A percentile compares a stretch with the other conserved stretches of the same genome.
Evolutionary conservation across 1,284 basidiomycete genomes (phyloP).

Genomic region (Trametes pubescens): DNA sequence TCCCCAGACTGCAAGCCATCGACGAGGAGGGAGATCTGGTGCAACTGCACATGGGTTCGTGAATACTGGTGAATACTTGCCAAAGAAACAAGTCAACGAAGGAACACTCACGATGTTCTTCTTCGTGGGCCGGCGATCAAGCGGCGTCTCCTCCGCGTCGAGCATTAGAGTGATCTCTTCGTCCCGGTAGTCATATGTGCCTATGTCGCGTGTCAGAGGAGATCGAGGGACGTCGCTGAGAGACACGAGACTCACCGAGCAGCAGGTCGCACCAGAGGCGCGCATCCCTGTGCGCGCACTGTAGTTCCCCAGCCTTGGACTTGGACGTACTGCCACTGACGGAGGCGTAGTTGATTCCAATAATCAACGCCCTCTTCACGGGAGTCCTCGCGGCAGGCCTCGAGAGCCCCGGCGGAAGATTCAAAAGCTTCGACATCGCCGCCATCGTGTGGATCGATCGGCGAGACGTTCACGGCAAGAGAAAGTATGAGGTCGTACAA

Average conservation of each 20-base stretch:
- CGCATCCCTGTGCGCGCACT: slow-evolving; percentile 15
- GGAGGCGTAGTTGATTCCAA: slow-evolving; percentile 17
- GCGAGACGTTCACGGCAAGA: not conserved
- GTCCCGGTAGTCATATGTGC: slow-evolving; percentile 8
- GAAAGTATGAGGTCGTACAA: too few relatives aligned
- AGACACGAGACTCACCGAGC: slow-evolving; percentile 7
- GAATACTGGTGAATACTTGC: not conserved
- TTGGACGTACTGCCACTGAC: not conserved
- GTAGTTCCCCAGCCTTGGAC: not conserved
- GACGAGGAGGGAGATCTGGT: slow-evolving; percentile 44
- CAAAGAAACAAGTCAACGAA: not conserved
- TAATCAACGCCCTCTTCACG: slow-evolving; percentile 13
- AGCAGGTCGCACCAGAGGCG: slow-evolving; percentile 13
- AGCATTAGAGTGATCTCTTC: slow-evolving; percentile 24
- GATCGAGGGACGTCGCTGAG: too few relatives aligned
- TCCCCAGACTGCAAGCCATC: slow-evolving; percentile 43
- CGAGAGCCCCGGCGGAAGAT: not conserved
- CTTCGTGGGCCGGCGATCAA: slow-evolving; percentile 5
- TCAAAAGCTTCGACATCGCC: not conserved
- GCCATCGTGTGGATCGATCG: not conserved
- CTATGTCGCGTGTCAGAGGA: not conserved
- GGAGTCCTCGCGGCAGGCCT: not conserved
- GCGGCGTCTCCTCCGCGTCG: slow-evolving; percentile 1
- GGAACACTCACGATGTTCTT: slow-evolving; percentile 20
- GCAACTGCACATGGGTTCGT: slow-evolving; percentile 35